Base-by-base conservation (phyloP, 2,329 filamentous ascomycete species). In the Paracamarosporium sp. region DNA sequence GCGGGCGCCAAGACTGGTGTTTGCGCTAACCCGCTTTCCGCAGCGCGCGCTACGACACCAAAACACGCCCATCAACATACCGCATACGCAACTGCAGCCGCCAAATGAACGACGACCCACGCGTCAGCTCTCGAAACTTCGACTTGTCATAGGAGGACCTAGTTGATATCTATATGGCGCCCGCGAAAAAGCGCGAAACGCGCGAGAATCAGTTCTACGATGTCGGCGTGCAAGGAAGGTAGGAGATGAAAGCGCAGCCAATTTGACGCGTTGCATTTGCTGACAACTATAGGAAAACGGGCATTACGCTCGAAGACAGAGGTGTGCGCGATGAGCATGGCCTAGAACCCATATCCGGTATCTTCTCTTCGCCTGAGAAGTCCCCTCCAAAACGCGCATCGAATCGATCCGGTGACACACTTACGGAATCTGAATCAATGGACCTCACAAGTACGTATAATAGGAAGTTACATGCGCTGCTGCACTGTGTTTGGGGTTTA, bases 281-380 rank as follows among this genome's bases (percentile, higher is more conserved):
- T 38, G 35, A 48, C n/a, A 4, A 30, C 22, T 24, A 48, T 66
- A 97, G 94, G 67, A 96, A 96, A 84, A 99, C 95, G 0, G 95
- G 95, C 43, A 85, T 96, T 25, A 90, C 88, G 1, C 78, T 98
- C 30, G 86, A 88, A 69, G 92, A 97, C 70, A 87, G 83, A 54
- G 92, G 92, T 51, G 82, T 88, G 59, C 90, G 92, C 79, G 94
- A 98, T 78, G 93, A 96, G 75, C 83, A 97, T 83, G 95, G 94
- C 76, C 88, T 99, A 81, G 92, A 97, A 74, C 90, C 91, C 33
- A 85, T 97, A 57, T 91, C 94, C 33, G 87, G 87, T 65, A 87
- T 98, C 64, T 97, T 97, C 77, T 97, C 93, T 8, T 97, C 93
- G 20, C 93, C 93, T 13, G 85, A 87, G 64, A 90, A 88, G 69